A percentile compares a stretch with the other conserved stretches of the same genome.
Conservation (phyloP, 2,329 filamentous ascomycete genomes). For the Cordyceps fumosorosea region DNA sequence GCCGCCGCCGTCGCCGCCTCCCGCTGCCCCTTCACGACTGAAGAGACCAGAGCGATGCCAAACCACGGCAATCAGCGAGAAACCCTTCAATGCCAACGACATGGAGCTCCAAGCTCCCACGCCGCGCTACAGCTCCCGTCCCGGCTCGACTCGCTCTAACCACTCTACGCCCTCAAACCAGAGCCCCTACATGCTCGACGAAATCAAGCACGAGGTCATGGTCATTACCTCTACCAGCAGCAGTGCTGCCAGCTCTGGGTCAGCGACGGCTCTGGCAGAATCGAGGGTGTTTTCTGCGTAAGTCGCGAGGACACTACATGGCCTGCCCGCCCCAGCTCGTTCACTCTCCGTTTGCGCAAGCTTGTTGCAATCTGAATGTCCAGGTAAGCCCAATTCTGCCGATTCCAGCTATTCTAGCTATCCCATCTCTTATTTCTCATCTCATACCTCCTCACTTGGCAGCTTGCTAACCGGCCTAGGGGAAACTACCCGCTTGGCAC, state of each 20-base stretch:
- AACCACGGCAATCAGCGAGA: conserved; percentile 30
- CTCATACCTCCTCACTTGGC: too few relatives aligned
- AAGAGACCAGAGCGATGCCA: conserved; percentile 18
- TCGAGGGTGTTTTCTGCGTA: conserved; percentile 69
- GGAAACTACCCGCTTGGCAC: too few relatives aligned
- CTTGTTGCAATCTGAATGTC: conserved; percentile 64
- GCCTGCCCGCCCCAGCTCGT: conserved; percentile 62
- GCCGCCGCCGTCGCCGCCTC: conserved; percentile 7
- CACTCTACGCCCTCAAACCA: conserved; percentile 34
- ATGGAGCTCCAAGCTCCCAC: conserved; percentile 44
- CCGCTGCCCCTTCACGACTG: conserved; percentile 16
- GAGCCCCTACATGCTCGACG: conserved; percentile 56
- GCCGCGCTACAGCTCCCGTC: conserved; percentile 42
- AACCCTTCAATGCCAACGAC: conserved; percentile 31
- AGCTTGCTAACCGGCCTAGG: too few relatives aligned
- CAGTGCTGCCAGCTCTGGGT: conserved; percentile 72
- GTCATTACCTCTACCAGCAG: conserved; percentile 74
- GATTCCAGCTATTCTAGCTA: background rate
- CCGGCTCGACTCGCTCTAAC: conserved; percentile 42
- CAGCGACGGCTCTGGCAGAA: conserved; percentile 57
- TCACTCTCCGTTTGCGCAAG: conserved; percentile 55
- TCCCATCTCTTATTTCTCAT: background rate
- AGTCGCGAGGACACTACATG: conserved; percentile 62
- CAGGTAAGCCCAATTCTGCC: conserved; percentile 41
- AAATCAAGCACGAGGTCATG: conserved; percentile 78